phyloP scores from a whole-genome alignment of 2,329 filamentous ascomycete genomes.

The Alternaria dauci region DNA sequence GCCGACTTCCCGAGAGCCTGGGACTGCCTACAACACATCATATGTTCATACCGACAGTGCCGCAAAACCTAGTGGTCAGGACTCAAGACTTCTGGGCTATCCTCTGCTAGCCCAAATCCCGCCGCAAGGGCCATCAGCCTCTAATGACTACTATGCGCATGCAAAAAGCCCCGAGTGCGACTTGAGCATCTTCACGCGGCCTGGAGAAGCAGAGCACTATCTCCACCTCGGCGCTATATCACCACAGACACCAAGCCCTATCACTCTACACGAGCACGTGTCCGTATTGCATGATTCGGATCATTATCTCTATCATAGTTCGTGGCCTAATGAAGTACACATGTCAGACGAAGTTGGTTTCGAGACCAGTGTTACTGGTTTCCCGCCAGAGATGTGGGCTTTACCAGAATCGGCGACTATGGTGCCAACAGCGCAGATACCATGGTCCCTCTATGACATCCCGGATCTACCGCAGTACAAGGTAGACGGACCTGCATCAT shows the following conservation, averaged over 20 bases:
- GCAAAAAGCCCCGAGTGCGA: constrained; percentile 35
- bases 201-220: constrained; percentile 28
- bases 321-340: constrained; percentile 37
- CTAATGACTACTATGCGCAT: constrained; percentile 38
- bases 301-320: constrained; percentile 28
- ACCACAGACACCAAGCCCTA: constrained; percentile 44
- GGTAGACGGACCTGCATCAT: constrained; percentile 19
- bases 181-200: constrained; percentile 25
- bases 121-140: constrained; percentile 33
- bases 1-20: constrained; percentile 28
- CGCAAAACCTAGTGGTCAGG: constrained; percentile 37
- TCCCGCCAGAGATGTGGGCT: constrained; percentile 36
- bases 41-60: constrained; percentile 43
- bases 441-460: constrained; percentile 29
- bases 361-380: constrained; percentile 26
- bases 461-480: constrained; percentile 30
- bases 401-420: constrained; percentile 26
- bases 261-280: constrained; percentile 33
- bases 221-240: constrained; percentile 34
- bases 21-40: constrained; percentile 33
- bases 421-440: constrained; percentile 28
- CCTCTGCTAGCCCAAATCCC: constrained; percentile 41
- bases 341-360: constrained; percentile 37
- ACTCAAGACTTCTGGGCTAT: constrained; percentile 30
- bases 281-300: constrained; percentile 30